Percentiles rank a stretch among this genome's conserved stretches.
Evolutionary conservation across 371 early-diverging fungal genomes (phyloP).

Genomic region (Zancudomyces culisetae): DNA sequence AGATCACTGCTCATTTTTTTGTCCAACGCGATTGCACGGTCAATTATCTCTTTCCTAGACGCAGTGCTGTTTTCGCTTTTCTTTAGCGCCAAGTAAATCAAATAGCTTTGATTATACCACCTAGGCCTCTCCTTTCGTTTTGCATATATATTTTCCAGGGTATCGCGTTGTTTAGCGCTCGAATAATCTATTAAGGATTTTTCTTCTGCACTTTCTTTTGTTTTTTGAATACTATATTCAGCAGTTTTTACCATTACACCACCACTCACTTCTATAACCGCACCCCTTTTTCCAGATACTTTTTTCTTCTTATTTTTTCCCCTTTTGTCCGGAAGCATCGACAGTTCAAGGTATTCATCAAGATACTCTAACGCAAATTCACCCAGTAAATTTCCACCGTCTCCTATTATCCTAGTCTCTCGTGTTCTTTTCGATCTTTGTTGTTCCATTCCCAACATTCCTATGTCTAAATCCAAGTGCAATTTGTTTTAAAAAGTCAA

Average conservation of each 20-base stretch:
- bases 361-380: constrained; percentile 1
- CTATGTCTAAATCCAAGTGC: no score
- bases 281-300: background rate
- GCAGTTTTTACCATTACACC: no score
- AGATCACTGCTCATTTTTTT: constrained; percentile 44
- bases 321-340: background rate
- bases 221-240: no score
- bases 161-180: no score
- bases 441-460: no score
- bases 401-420: no score
- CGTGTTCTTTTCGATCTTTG: no score
- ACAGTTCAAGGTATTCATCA: background rate
- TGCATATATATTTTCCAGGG: no score
- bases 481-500: no score
- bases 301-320: background rate
- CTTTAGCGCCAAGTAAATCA: constrained; percentile 55
- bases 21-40: constrained; percentile 49
- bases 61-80: constrained; percentile 40
- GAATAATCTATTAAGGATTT: no score
- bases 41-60: constrained; percentile 48
- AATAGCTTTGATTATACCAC: constrained; percentile 72
- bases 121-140: constrained; percentile 28
- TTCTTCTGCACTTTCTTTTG: no score
- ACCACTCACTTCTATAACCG: background rate
- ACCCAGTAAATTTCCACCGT: background rate